Base-by-base conservation (phyloP, 495 filamentous ascomycete species). In the Cercophora scortea region DNA sequence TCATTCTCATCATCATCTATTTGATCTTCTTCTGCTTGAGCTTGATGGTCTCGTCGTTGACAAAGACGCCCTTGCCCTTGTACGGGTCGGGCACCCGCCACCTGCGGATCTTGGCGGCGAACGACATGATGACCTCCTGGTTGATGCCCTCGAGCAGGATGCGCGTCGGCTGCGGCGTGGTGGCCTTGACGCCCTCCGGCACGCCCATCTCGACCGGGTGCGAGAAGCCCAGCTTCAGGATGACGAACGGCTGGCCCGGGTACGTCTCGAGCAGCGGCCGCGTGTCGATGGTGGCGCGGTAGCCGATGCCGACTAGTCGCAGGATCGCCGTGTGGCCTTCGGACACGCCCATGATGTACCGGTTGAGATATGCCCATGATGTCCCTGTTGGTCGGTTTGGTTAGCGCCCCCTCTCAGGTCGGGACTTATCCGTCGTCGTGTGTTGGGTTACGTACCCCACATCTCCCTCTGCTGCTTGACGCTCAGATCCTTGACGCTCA, bases 11-110 rank as follows among this genome's bases (percentile, higher is more conserved):
- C 7, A 36, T 36, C 34, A 38, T 72, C 75, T 84, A 98, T 79
- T 95, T 96, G 71, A 97, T 95, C 84, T 97, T 98, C 85, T 95
- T 96, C 53, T 87, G 82, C 82, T 98, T 98, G 67, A 98, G 68
- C 79, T 84, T 91, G 76, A 98, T 96, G 4, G 90, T 96, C 78
- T 98, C 92, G 45, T 88, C 87, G 66, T 96, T 92, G 52, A 97
- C 81, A 61, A 97, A 98, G 56, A 98, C 96, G 63, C 93, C 93
- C 82, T 98, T 96, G 49, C 93, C 93, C 83, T 98, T 98, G 72
- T 97, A 98, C 47, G 94, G 93, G 71, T 98, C 93, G 39, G 93
- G 93, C 54, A 74, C 77, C 68, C 94, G 83, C 93, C 93, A 98
- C 62, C 72, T 79, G 52, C 89, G 74, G 53, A 98, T 92, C 63